A percentile compares a stretch with the other conserved stretches of the same genome.
phyloP scores from a whole-genome alignment of 257 asterid species.

The Anisodus acutangulus region DNA sequence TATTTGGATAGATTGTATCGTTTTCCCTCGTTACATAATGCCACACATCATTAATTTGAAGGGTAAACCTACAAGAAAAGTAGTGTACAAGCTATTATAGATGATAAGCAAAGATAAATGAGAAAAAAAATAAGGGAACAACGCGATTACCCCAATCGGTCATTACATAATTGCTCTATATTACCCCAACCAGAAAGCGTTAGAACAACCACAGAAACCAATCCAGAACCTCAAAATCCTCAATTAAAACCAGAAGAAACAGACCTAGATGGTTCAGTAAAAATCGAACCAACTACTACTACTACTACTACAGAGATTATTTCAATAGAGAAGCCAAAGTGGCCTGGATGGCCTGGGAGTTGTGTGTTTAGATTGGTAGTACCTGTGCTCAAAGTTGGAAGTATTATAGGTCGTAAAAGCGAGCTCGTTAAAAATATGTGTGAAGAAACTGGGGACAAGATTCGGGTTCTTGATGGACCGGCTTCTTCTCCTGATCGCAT shows the following conservation, averaged over 20 bases:
- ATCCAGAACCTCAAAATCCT: constrained; percentile 12
- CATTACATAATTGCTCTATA: too few relatives aligned
- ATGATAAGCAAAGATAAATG: too few relatives aligned
- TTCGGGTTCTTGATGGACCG: constrained; percentile 87
- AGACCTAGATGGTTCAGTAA: not conserved
- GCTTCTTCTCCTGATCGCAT: constrained; percentile 74
- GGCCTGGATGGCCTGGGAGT: constrained; percentile 97
- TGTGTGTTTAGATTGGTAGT: constrained; percentile 71
- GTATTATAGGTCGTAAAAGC: constrained; percentile 89
- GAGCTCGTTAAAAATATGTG: constrained; percentile 85
- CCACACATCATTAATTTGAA: too few relatives aligned
- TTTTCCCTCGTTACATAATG: too few relatives aligned
- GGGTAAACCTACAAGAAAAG: too few relatives aligned
- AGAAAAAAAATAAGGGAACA: too few relatives aligned
- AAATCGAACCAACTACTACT: not conserved
- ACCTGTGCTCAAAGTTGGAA: constrained; percentile 81
- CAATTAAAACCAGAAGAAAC: constrained; percentile 5
- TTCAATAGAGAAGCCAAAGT: constrained; percentile 44
- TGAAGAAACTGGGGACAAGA: constrained; percentile 80
- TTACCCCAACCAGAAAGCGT: not conserved
- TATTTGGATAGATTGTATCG: too few relatives aligned
- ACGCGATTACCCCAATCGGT: too few relatives aligned
- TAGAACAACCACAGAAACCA: not conserved
- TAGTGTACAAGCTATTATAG: too few relatives aligned
- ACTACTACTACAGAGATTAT: not conserved